Evolutionary conservation across 208 protist genomes (phyloP).

Genomic region (Wallacemonas rigidus): DNA sequence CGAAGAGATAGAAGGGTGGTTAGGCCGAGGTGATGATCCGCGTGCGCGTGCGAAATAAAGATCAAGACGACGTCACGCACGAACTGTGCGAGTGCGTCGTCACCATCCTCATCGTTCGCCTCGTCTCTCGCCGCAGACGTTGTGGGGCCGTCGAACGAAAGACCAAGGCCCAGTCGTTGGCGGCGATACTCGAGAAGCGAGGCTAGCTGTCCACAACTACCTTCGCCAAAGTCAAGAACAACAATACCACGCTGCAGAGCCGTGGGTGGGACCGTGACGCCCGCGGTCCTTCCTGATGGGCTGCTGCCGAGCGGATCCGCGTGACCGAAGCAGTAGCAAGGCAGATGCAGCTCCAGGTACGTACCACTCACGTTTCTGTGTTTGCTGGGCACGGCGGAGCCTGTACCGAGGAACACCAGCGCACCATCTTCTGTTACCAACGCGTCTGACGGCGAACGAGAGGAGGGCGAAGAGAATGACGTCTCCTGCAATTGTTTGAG

Average conservation of each 20-base stretch:
- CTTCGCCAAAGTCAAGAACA: conserved; percentile 88
- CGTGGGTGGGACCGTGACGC: no score
- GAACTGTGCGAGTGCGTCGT: conserved; percentile 28
- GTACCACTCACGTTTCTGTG: conserved; percentile 89
- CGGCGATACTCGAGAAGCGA: conserved; percentile 36
- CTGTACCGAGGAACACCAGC: conserved; percentile 84
- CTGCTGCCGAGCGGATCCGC: not conserved
- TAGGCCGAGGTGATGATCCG: conserved; percentile 88
- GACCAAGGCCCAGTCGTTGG: conserved; percentile 2
- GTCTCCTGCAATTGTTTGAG: not conserved
- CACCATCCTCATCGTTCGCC: conserved; percentile 1
- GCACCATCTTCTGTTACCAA: conserved; percentile 44
- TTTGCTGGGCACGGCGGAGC: conserved; percentile 87
- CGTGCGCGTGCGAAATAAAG: conserved; percentile 91
- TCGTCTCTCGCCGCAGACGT: not conserved
- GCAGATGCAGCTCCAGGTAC: conserved; percentile 57
- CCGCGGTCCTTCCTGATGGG: no score
- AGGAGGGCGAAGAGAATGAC: not conserved
- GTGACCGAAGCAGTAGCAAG: conserved; percentile 35
- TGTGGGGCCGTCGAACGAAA: not conserved
- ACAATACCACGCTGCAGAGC: conserved; percentile 38
- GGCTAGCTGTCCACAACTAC: conserved; percentile 67
- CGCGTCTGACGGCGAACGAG: not conserved
- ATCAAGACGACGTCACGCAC: conserved; percentile 60
- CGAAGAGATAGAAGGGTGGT: conserved; percentile 66